Conservation (phyloP, 306 rosid species). For the Mimosa bimucronata region DNA sequence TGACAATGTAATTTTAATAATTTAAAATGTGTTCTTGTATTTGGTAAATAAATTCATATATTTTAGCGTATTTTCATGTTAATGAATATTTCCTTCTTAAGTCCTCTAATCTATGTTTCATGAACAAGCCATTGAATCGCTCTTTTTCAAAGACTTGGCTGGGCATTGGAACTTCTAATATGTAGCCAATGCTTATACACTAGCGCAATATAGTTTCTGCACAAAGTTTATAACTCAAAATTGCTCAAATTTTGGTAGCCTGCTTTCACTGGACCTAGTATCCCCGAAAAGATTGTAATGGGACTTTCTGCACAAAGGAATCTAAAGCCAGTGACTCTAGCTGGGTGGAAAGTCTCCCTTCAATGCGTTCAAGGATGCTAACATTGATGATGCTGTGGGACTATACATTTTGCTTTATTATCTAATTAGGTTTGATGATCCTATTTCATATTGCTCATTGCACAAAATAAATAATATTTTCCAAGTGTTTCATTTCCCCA, state of each 20-base stretch:
- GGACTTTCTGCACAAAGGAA: slow-evolving; percentile 67
- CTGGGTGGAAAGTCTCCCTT: slow-evolving; percentile 85
- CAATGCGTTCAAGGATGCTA: slow-evolving; percentile 78
- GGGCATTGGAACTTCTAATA: not conserved
- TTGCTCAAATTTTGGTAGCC: slow-evolving; percentile 47
- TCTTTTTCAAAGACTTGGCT: not conserved
- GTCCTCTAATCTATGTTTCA: not conserved
- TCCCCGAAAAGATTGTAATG: slow-evolving; percentile 59
- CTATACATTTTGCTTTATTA: slow-evolving; percentile 70
- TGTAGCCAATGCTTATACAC: not conserved
- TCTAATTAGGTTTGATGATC: slow-evolving; percentile 64
- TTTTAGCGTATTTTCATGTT: not conserved
- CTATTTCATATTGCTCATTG: not conserved
- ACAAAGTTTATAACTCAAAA: slow-evolving; percentile 22
- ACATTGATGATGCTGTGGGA: slow-evolving; percentile 77
- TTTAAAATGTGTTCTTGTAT: not conserved
- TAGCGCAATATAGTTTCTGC: slow-evolving; percentile 5
- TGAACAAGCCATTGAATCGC: slow-evolving; percentile 1
- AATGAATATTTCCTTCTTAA: not conserved
- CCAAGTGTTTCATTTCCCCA: slow-evolving; percentile 3
- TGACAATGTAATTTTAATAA: slow-evolving; percentile 60
- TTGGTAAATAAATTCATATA: not conserved
- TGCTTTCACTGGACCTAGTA: slow-evolving; percentile 79
- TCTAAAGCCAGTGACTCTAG: slow-evolving; percentile 77
- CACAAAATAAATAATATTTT: not conserved